A percentile compares a stretch with the other conserved stretches of the same genome.
Evolutionary conservation across 495 filamentous ascomycete species (phyloP).

Genomic region (Neurospora cerealis): DNA sequence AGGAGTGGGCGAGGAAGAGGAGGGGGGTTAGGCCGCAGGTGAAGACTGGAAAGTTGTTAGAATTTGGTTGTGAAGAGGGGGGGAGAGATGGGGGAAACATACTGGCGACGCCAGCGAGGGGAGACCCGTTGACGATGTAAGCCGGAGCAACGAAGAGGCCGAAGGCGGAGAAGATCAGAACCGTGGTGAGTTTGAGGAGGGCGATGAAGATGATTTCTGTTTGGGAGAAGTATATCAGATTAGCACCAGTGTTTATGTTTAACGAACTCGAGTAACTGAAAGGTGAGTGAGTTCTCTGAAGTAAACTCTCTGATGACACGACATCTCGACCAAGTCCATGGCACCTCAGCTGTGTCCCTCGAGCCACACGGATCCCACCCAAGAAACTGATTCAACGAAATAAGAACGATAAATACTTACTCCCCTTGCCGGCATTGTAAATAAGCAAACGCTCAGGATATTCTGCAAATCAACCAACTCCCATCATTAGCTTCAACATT

Average conservation of each 20-base stretch:
- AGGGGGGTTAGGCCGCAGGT: conserved; percentile 54
- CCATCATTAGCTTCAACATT: not conserved
- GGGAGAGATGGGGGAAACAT: conserved; percentile 1
- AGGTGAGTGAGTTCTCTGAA: not conserved
- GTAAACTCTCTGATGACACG: not conserved
- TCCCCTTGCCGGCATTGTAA: conserved; percentile 60
- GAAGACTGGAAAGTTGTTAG: conserved; percentile 34
- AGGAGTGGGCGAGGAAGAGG: conserved; percentile 53
- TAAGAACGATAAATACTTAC: conserved; percentile 11
- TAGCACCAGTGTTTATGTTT: no score
- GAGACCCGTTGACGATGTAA: conserved; percentile 41
- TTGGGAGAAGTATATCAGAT: not conserved
- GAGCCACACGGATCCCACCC: not conserved
- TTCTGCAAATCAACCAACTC: conserved; percentile 1
- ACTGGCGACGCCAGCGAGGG: conserved; percentile 29
- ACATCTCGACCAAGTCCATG: not conserved
- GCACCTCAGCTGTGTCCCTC: not conserved
- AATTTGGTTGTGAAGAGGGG: no score
- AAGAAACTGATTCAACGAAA: not conserved
- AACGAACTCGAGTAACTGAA: not conserved
- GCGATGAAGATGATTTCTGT: conserved; percentile 51
- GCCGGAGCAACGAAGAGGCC: conserved; percentile 49
- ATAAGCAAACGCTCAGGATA: conserved; percentile 54
- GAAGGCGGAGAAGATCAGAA: conserved; percentile 60
- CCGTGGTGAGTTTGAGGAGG: conserved; percentile 56